Evolutionary conservation across 805 yeast species (phyloP).

Genomic region (Limtongia smithiae): DNA sequence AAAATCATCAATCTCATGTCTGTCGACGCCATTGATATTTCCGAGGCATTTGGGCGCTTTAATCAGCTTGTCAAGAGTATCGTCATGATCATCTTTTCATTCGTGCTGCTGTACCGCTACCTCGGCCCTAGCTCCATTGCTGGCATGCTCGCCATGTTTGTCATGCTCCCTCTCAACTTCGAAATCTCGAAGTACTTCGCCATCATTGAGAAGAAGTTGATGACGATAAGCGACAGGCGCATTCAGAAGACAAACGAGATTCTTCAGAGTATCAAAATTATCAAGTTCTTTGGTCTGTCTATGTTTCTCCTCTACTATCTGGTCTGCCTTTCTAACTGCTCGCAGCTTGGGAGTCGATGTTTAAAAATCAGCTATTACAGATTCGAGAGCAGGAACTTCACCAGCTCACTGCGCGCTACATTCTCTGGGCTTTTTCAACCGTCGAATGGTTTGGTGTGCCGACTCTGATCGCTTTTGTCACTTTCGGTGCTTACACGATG

Average conservation of each 20-base stretch:
- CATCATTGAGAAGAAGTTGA: slow-evolving; percentile 60
- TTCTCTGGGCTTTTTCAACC: slow-evolving; percentile 55
- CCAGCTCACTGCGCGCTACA: slow-evolving; percentile 53
- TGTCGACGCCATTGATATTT: slow-evolving; percentile 6
- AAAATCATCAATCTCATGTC: slow-evolving; percentile 64
- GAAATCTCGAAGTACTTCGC: slow-evolving; percentile 60
- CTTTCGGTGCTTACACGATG: slow-evolving; percentile 72
- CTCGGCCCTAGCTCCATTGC: slow-evolving; percentile 19
- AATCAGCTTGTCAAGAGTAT: slow-evolving; percentile 39
- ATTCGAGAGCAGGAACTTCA: slow-evolving; percentile 70
- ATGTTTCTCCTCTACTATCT: too few relatives aligned
- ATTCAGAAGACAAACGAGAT: slow-evolving; percentile 90
- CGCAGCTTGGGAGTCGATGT: slow-evolving; percentile 83
- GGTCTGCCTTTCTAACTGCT: neutral
- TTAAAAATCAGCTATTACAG: slow-evolving; percentile 61
- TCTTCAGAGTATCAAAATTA: slow-evolving; percentile 83
- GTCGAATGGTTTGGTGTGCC: slow-evolving; percentile 34
- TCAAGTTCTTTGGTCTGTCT: slow-evolving; percentile 70
- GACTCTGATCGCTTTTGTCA: slow-evolving; percentile 63
- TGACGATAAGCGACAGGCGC: slow-evolving; percentile 80
- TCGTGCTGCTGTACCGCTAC: slow-evolving; percentile 4
- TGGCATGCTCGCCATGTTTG: slow-evolving; percentile 7
- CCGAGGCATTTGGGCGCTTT: slow-evolving; percentile 8
- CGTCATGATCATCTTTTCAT: slow-evolving; percentile 5
- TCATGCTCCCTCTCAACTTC: slow-evolving; percentile 66